Evolutionary conservation across 331 rosid genomes (phyloP).

Genomic region (Phaseolus coccineus): DNA sequence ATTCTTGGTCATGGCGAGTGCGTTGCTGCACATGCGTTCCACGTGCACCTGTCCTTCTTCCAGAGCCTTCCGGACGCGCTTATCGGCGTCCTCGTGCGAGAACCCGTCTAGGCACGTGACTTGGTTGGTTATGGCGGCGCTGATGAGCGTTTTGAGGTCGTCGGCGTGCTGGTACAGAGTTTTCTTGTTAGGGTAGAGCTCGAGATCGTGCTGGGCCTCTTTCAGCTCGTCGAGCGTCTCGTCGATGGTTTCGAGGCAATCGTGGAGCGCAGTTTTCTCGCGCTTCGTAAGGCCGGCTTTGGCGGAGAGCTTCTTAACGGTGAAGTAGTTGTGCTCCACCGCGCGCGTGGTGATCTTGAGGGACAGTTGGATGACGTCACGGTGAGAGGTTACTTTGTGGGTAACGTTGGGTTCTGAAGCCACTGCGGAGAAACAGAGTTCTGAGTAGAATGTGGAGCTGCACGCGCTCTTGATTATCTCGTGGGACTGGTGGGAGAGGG

Average conservation of each 20-base stretch:
- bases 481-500: constrained; percentile 56
- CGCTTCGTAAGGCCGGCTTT: constrained; percentile 52
- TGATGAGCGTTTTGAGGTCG: constrained; percentile 71
- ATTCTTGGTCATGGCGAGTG: constrained; percentile 83
- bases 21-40: constrained; percentile 80
- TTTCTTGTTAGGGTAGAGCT: constrained; percentile 57
- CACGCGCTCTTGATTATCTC: constrained; percentile 66
- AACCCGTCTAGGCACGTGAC: constrained; percentile 89
- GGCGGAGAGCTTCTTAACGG: constrained; percentile 46
- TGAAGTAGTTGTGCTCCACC: constrained; percentile 58
- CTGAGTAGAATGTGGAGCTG: constrained; percentile 71
- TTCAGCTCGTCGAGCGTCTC: constrained; percentile 74
- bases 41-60: constrained; percentile 56
- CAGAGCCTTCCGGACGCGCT: constrained; percentile 53
- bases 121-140: constrained; percentile 90
- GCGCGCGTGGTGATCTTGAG: constrained; percentile 61
- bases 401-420: constrained; percentile 44
- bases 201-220: constrained; percentile 53
- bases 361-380: constrained; percentile 62
- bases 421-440: constrained; percentile 72
- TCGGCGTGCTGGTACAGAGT: constrained; percentile 64
- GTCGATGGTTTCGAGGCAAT: constrained; percentile 75
- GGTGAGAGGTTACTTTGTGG: constrained; percentile 47
- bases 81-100: constrained; percentile 66
- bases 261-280: constrained; percentile 72